Base-by-base conservation (phyloP, 2,329 filamentous ascomycete genomes). In the Mycosphaerella sp. region DNA sequence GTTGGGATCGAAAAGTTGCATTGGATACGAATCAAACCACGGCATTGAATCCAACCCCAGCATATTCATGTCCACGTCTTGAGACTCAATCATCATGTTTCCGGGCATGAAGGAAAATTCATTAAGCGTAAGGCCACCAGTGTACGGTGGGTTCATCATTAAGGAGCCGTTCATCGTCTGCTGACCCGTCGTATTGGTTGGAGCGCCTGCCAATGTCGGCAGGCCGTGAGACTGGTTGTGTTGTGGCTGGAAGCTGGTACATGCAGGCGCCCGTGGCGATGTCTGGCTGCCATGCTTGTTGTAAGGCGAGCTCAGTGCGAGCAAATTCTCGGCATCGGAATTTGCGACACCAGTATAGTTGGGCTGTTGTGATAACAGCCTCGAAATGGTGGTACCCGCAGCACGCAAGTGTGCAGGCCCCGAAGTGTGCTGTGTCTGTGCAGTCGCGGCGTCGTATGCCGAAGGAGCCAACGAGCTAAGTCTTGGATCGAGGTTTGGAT, bases 51-150 rank as follows among this genome's bases (percentile, higher is more conserved):
- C 84, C 13, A 81, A 78, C 1, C 81, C 82, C 14, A 89, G 70
- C 4, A 79, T 72, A 18, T 79, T 80, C 74, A 90, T 85, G 57
- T 90, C 85, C 30, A 91, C 81, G 57, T 90, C 85, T 56, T 87
- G 85, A 53, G 81, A 85, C 64, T 88, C 82, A 58, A 90, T 87
- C 55, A 86, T 82, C 70, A 89, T 84, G 52, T 75, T 71, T 4
- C 70, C 51, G 16, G 53, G 49, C 47, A 57, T 70, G 41, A 75
- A 66, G 48, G 53, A 40, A 6, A 54, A 41, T 17, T 50, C 51
- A 7, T 35, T 36, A 45, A 17, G 51, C 53, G 17, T 30, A 39
- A 40, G 34, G 21, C 32, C 36, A 9, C 46, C 47, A 34, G 51
- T 44, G 16, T 30, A 41, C 18, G 27, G 42, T 18, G 34, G 27